phyloP scores from a whole-genome alignment of 345 rosid species.

The Hypericum perforatum region DNA sequence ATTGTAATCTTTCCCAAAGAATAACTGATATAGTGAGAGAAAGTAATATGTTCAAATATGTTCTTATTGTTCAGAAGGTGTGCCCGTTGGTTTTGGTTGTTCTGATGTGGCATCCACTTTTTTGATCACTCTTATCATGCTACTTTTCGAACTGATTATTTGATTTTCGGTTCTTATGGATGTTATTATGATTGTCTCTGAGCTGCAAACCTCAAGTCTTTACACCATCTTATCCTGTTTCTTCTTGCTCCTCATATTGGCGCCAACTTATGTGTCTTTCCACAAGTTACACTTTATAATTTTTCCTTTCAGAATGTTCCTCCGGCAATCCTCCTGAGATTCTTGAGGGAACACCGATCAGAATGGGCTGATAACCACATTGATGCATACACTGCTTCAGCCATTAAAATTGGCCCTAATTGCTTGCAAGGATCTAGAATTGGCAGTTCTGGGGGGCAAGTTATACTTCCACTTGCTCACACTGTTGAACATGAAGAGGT shows the following conservation, averaged over 20 bases:
- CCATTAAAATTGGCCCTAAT: slow-evolving; percentile 90
- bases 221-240: not conserved
- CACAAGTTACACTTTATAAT: not conserved
- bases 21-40: too few species aligned
- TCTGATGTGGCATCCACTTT: too few species aligned
- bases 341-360: slow-evolving; percentile 92
- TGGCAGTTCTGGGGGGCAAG: slow-evolving; percentile 85
- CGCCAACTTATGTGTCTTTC: not conserved
- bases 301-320: slow-evolving; percentile 64
- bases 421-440: slow-evolving; percentile 71
- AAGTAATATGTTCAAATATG: too few species aligned
- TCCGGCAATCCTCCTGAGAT: slow-evolving; percentile 93
- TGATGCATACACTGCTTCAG: slow-evolving; percentile 93
- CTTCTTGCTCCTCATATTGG: not conserved
- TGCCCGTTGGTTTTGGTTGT: too few species aligned
- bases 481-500: slow-evolving; percentile 98
- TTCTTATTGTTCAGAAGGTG: too few species aligned
- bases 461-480: slow-evolving; percentile 94
- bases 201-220: not conserved
- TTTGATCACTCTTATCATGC: too few species aligned
- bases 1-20: not conserved
- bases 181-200: too few species aligned
- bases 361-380: slow-evolving; percentile 98
- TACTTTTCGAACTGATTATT: too few species aligned
- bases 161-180: too few species aligned